These are phyloP conservation scores for Boletales sp. DNA, from an alignment of 768 basidiomycete genomes.

Conservation along the genomic window DNA sequence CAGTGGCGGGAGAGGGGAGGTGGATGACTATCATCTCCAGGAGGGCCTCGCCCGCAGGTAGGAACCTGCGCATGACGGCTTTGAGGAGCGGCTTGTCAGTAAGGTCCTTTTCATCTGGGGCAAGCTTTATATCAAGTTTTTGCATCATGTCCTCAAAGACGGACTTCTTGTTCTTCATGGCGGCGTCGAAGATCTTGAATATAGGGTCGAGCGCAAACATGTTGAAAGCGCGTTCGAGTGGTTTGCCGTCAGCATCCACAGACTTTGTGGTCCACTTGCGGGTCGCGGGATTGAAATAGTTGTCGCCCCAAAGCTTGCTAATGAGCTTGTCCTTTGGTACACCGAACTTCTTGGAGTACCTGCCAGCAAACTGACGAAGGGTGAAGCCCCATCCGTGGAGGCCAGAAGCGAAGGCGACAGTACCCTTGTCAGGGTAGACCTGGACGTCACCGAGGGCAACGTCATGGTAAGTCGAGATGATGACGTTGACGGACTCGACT, in stretches of 20 bases:
- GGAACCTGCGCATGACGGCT: conserved; percentile 98
- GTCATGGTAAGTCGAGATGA: conserved; percentile 97
- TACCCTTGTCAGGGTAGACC: conserved; percentile 97
- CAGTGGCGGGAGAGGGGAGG: conserved; percentile 94
- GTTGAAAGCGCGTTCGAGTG: conserved; percentile 98
- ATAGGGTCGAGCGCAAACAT: conserved; percentile 98
- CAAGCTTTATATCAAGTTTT: conserved; percentile 92
- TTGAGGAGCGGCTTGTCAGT: conserved; percentile 92
- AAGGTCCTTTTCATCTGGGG: conserved; percentile 83
- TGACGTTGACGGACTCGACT: conserved; percentile 97
- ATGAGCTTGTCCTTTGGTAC: conserved; percentile 99
- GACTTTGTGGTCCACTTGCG: conserved; percentile 91
- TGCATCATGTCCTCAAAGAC: conserved; percentile 78
- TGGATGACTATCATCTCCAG: conserved; percentile 99
- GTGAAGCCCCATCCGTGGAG: conserved; percentile 99
- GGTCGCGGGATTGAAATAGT: conserved; percentile 96
- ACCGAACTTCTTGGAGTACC: conserved; percentile 98
- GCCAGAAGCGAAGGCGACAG: conserved; percentile 98
- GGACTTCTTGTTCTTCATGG: conserved; percentile 99
- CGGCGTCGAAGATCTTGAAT: conserved; percentile 95
- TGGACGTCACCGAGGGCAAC: conserved; percentile 94
- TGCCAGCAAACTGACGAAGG: conserved; percentile 91
- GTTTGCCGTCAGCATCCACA: conserved; percentile 75
- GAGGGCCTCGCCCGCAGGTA: conserved; percentile 97
- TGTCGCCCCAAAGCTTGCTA: conserved; percentile 97